Evolutionary conservation across 1,284 basidiomycete species (phyloP), one percentile per base, ranked within the genome.

Genomic region (Tylopilus sp.): DNA sequence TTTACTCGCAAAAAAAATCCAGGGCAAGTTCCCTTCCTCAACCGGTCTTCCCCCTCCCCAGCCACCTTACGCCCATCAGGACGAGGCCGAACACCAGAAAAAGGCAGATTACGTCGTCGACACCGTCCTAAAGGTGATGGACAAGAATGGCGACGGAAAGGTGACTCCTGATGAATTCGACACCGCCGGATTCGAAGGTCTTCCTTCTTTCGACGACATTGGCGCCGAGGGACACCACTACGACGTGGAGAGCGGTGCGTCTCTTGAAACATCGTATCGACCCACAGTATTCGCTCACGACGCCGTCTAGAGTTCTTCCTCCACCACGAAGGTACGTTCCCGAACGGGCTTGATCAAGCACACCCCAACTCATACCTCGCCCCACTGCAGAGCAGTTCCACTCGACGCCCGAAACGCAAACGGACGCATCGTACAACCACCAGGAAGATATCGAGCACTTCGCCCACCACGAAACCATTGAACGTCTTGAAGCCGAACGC

Each of bases 361-460:
- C 41, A 4, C 1, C n/a, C 41, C 26, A 23, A 39, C 37, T 46
- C 47, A 49, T 41, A 18, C 5, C 21, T 13, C 15, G 5, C 13
- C 30, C 19, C 31, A 28, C 25, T 28, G 40, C 63, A 85, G 89
- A 97, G 74, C 74, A 92, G 69, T 97, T 81, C 75, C 96, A 99
- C 73, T 89, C 79, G 23, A 97, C 94, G 19, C 94, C 94, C 0
- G 96, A 99, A 67, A 97, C 95, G 0, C 96, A 99, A 70, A 93
- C 91, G 0, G 95, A 97, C 64, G 92, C 94, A 59, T 79, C 92
- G 1, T 99, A 99, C 72, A 88, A 68, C 52, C 96, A 99, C 68
- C 84, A 91, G 3, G 97, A 97, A 69, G 93, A 95, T 70, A 54
- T 86, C 45, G 89, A 92, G 59, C 91, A 94, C 64, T 97, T 96